phyloP scores from a whole-genome alignment of 2,329 filamentous ascomycete genomes.

The Neopestalotiopsis clavispora region DNA sequence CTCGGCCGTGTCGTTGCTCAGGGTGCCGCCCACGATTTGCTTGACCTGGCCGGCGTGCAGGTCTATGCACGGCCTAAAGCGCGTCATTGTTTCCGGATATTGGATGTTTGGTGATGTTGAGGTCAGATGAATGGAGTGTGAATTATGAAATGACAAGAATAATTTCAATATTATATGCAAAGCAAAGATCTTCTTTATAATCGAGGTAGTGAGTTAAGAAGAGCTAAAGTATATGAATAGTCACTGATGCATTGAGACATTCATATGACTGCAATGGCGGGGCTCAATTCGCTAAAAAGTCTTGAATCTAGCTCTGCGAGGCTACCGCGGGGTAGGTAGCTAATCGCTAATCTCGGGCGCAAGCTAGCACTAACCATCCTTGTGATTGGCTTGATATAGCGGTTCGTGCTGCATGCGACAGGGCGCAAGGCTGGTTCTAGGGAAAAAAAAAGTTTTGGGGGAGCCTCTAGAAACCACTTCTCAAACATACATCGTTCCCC shows the following conservation, averaged over 20 bases:
- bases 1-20: conserved; percentile 68
- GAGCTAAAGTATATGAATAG: not conserved
- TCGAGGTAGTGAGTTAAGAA: not conserved
- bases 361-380: not conserved
- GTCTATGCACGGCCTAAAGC: conserved; percentile 95
- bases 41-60: conserved; percentile 97
- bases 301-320: not conserved
- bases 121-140: not conserved
- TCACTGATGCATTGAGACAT: conserved; percentile 17
- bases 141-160: not conserved
- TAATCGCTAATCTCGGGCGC: not conserved
- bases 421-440: not conserved
- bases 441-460: not conserved
- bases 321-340: conserved; percentile 8
- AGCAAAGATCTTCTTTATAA: not conserved
- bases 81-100: conserved; percentile 69
- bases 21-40: conserved; percentile 95
- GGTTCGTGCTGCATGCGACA: not conserved
- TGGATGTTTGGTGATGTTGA: too few relatives aligned
- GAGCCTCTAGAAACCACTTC: not conserved
- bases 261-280: conserved; percentile 23
- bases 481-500: not conserved
- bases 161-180: not conserved
- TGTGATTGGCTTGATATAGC: conserved; percentile 1
- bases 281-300: conserved; percentile 13